A percentile compares a stretch with the other conserved stretches of the same genome.
These are phyloP conservation scores for Pseudocercospora eumusae DNA, from an alignment of 2,329 filamentous ascomycete genomes.

Conservation along the genomic window DNA sequence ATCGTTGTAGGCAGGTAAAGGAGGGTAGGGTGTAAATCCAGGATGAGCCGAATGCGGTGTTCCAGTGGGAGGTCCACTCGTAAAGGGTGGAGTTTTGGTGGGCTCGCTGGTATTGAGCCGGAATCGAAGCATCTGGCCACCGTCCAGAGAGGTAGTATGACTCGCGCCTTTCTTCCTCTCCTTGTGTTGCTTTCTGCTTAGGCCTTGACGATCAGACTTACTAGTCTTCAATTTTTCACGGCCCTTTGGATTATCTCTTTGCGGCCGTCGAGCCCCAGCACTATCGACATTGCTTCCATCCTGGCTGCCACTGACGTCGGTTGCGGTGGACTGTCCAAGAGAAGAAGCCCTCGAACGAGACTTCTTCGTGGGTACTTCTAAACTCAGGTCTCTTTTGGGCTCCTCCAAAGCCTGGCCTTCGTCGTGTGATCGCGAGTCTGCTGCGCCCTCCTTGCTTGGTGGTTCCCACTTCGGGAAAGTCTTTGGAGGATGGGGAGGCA, in stretches of 20 bases:
- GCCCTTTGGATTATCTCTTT: conserved; percentile 5
- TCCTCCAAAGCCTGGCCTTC: background rate
- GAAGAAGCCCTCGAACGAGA: conserved; percentile 29
- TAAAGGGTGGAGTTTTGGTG: conserved; percentile 14
- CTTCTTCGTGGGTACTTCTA: conserved; percentile 10
- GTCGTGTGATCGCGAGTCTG: conserved; percentile 16
- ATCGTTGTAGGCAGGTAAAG: conserved; percentile 18
- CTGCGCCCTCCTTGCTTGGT: conserved; percentile 25
- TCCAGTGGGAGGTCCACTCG: conserved; percentile 14
- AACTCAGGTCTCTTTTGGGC: conserved; percentile 3
- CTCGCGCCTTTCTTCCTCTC: conserved; percentile 17
- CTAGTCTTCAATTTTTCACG: conserved; percentile 17
- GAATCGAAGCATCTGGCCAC: conserved; percentile 22
- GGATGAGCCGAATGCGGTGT: conserved; percentile 12
- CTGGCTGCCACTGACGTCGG: conserved; percentile 25
- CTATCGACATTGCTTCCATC: conserved; percentile 21
- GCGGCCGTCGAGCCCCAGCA: conserved; percentile 5
- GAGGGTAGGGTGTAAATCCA: conserved; percentile 16
- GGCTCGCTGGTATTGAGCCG: conserved; percentile 20
- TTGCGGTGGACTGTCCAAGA: conserved; percentile 23
- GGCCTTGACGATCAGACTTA: conserved; percentile 23
- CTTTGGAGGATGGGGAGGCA: background rate
- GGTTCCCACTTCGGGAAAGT: conserved; percentile 15
- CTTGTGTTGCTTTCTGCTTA: conserved; percentile 24
- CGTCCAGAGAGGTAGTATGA: conserved; percentile 4